These are phyloP conservation scores for Kuraishia floccosa DNA, from an alignment of 805 yeast genomes.

Conservation along the genomic window DNA sequence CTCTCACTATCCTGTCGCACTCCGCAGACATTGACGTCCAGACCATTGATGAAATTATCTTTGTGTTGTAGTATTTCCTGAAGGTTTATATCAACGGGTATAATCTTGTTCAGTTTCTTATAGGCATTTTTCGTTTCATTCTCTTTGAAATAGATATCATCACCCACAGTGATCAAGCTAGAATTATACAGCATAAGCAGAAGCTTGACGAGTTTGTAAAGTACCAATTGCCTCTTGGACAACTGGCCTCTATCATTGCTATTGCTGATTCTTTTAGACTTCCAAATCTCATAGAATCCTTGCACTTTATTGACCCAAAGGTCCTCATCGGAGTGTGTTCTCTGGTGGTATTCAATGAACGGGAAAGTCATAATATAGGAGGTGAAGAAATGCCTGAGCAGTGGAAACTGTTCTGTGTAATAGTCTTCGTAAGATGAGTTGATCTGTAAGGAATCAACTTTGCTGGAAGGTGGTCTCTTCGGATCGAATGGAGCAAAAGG, in stretches of 20 bases:
- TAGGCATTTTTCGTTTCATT: slow-evolving; percentile 24
- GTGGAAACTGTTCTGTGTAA: slow-evolving; percentile 41
- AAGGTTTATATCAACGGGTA: slow-evolving; percentile 5
- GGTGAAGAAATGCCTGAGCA: slow-evolving; percentile 54
- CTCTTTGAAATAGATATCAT: slow-evolving; percentile 32
- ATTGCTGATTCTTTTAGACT: slow-evolving; percentile 57
- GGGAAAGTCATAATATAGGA: slow-evolving; percentile 66
- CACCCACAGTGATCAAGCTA: slow-evolving; percentile 53
- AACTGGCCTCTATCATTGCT: slow-evolving; percentile 66
- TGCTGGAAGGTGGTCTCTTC: slow-evolving; percentile 12
- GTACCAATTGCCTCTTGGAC: slow-evolving; percentile 58
- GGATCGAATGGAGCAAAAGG: slow-evolving; percentile 56
- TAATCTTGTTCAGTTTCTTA: slow-evolving; percentile 22
- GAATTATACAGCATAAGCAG: slow-evolving; percentile 65
- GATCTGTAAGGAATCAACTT: slow-evolving; percentile 9
- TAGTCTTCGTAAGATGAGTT: slow-evolving; percentile 8
- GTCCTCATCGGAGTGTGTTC: slow-evolving; percentile 5
- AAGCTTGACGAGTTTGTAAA: slow-evolving; percentile 48
- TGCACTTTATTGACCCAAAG: slow-evolving; percentile 81
- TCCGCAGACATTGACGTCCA: slow-evolving; percentile 57
- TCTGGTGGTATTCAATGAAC: slow-evolving; percentile 39
- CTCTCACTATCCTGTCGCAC: slow-evolving; percentile 30
- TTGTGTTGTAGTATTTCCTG: slow-evolving; percentile 12
- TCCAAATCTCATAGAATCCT: slow-evolving; percentile 71
- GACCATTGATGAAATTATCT: slow-evolving; percentile 37